These are phyloP conservation scores for Mrakia blollopis DNA, from an alignment of 768 basidiomycete species.

Conservation along the genomic window DNA sequence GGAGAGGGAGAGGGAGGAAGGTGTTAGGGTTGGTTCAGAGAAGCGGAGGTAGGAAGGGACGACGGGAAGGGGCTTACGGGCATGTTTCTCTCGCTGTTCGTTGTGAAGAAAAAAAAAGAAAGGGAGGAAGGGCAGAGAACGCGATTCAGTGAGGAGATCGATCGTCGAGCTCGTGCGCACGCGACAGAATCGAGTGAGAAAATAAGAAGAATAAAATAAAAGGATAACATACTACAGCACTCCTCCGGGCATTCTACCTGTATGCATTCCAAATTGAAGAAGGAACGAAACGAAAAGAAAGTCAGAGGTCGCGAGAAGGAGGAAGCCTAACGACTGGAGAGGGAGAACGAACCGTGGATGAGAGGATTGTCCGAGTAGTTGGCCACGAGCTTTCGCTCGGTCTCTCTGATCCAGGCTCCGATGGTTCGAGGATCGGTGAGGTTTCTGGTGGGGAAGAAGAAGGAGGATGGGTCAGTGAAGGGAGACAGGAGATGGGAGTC, in stretches of 20 bases:
- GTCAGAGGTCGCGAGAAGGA: neutral
- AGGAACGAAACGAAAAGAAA: no score
- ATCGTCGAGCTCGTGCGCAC: neutral
- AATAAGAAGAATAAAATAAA: no score
- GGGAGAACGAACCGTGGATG: conserved; percentile 15
- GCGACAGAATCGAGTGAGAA: no score
- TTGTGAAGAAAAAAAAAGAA: no score
- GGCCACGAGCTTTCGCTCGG: neutral
- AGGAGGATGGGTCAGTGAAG: neutral
- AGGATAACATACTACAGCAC: neutral
- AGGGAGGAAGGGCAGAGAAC: no score
- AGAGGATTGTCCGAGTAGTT: conserved; percentile 11
- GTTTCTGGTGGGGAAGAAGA: neutral
- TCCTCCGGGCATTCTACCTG: conserved; percentile 8
- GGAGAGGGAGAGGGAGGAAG: neutral
- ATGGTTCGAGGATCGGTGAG: conserved; percentile 22
- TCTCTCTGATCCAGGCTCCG: conserved; percentile 21
- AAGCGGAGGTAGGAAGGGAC: neutral
- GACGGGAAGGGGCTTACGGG: neutral
- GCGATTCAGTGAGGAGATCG: neutral
- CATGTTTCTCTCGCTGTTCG: conserved; percentile 10
- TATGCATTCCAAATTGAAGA: no score
- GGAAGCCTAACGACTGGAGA: no score
- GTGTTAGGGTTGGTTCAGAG: neutral
- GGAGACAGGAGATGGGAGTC: neutral